Base-by-base conservation (phyloP, 2,329 filamentous ascomycete genomes). In the Drechslera avenae region DNA sequence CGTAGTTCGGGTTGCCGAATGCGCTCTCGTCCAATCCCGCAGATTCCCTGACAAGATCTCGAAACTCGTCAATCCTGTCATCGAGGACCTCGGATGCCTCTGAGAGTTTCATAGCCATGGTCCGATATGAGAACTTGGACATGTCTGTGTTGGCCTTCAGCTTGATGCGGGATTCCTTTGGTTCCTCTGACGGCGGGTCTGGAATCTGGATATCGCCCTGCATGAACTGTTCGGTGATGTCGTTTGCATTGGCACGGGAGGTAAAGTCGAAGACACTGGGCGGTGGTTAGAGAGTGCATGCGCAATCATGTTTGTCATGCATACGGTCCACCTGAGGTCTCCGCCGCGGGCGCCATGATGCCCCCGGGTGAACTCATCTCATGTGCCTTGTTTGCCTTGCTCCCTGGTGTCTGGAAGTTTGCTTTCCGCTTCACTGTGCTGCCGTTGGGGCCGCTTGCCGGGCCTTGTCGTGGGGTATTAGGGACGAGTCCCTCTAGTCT, bases 51-150 rank as follows among this genome's bases (percentile, higher is more conserved):
- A 96, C 80, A 1, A 91, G 73, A n/a, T 79, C 77, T 52, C 85
- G 81, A 66, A 97, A 96, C 56, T 92, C 91, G 64, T 97, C 91
- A 77, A 99, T 97, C 63, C 91, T 83, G 74, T 97, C 93, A 74
- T 99, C 94, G 6, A 97, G 82, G 36, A 96, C 90, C 72, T 96
- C 92, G 4, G 93, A 96, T 0, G 91, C 86, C 71, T 97, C 92
- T 4, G 90, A 92, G 5, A 94, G 81, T 67, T 96, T 96, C 91
- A 97, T 96, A 2, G 90, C 88, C 80, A 97, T 87, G 2, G 91
- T 90, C 69, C 92, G 94, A 75, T 97, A 99, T 1, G 81, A 85
- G 61, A 97, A 87, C 71, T 96, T 97, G 71, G 92, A 91, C 66
- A 91, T 83, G 70, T 97, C 93, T 1, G 91, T 93, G 52, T 90